These are phyloP conservation scores for Lodderomyces theae DNA, from an alignment of 1,139 yeast genomes.

Conservation along the genomic window DNA sequence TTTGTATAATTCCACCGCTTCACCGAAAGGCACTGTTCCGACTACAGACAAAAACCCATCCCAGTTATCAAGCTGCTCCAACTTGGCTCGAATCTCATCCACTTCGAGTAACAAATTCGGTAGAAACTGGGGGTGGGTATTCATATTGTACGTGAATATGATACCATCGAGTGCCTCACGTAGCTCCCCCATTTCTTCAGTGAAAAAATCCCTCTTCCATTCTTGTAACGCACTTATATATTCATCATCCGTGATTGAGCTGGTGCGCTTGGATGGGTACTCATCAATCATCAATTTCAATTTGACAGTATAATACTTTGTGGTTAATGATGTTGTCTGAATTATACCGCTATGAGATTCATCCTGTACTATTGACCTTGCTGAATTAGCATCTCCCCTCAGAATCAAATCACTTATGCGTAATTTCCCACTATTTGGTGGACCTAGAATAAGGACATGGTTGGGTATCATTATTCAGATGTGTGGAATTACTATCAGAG, in stretches of 20 bases:
- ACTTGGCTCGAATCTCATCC: slow-evolving; percentile 16
- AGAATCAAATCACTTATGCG: slow-evolving; percentile 24
- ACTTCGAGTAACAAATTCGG: slow-evolving; percentile 17
- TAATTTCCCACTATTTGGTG: slow-evolving; percentile 38
- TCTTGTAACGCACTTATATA: slow-evolving; percentile 18
- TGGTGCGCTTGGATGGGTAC: slow-evolving; percentile 25
- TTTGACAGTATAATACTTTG: slow-evolving; percentile 31
- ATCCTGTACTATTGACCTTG: slow-evolving; percentile 9
- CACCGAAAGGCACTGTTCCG: slow-evolving; percentile 17
- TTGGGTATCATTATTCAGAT: slow-evolving; percentile 29
- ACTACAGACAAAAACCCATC: slow-evolving; percentile 27
- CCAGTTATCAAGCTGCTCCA: slow-evolving; percentile 18
- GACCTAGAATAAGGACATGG: slow-evolving; percentile 39
- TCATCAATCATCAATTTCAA: slow-evolving; percentile 40
- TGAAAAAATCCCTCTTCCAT: slow-evolving; percentile 33
- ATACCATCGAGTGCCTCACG: slow-evolving; percentile 40
- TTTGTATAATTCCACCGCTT: slow-evolving; percentile 7
- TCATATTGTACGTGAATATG: slow-evolving; percentile 31
- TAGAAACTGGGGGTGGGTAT: slow-evolving; percentile 17
- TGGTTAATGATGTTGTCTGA: slow-evolving; percentile 25
- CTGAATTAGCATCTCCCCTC: slow-evolving; percentile 4
- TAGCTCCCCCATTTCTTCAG: slow-evolving; percentile 34
- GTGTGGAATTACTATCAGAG: no score
- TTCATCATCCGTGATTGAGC: slow-evolving; percentile 5
- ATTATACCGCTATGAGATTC: slow-evolving; percentile 38